Conservation (phyloP, 2,329 filamentous ascomycete genomes). For the Fusarium subtropicale region DNA sequence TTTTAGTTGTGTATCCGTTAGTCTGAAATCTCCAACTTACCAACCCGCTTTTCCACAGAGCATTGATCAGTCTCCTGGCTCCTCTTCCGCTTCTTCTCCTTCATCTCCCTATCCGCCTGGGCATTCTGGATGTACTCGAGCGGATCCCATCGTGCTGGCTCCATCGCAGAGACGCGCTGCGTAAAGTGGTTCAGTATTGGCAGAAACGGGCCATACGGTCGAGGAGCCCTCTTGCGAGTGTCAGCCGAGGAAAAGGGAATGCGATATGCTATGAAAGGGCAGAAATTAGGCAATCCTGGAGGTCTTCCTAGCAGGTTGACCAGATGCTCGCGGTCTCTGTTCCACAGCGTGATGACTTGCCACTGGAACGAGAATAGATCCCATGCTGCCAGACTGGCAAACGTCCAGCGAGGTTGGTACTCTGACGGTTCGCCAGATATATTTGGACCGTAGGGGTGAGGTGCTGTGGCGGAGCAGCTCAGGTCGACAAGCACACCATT, state of each 20-base stretch:
- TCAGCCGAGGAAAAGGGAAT: not conserved
- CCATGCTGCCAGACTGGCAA: slow-evolving; percentile 14
- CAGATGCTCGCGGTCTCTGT: not conserved
- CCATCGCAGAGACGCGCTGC: fast-evolving
- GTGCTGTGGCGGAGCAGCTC: not conserved
- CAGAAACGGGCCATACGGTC: not conserved
- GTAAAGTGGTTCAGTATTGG: not conserved
- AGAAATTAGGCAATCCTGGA: not conserved
- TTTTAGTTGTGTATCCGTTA: not conserved
- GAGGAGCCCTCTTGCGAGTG: not conserved
- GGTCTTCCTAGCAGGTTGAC: not conserved
- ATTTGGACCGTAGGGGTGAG: slow-evolving; percentile 12
- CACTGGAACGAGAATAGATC: slow-evolving; percentile 7
- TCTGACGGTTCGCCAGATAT: not conserved
- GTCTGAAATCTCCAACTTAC: too few relatives aligned
- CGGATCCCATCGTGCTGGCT: slow-evolving; percentile 5
- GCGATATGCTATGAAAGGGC: not conserved
- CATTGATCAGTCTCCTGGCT: not conserved
- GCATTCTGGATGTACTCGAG: not conserved
- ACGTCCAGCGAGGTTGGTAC: slow-evolving; percentile 9
- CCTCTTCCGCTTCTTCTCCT: not conserved
- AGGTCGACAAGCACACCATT: slow-evolving; percentile 20
- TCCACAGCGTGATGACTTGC: not conserved
- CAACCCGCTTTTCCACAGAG: not conserved
- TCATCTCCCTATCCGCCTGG: not conserved